A percentile compares a stretch with the other conserved stretches of the same genome.
Conservation (phyloP, 164 flowering plant genomes). For the Warburgia ugandensis region DNA sequence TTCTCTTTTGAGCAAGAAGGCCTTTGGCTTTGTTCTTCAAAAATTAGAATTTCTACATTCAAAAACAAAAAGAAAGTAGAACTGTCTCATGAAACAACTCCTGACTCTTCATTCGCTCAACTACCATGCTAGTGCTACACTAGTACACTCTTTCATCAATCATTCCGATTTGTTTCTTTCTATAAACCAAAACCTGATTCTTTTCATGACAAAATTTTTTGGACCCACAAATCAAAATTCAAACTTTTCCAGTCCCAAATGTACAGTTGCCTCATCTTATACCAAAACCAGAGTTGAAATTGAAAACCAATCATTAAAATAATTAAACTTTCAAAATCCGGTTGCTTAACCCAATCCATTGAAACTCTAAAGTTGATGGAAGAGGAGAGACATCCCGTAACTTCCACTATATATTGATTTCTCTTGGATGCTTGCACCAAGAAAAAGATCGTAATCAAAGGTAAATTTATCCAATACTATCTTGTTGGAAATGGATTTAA, state of each 20-base stretch:
- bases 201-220: background rate
- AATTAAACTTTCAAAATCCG: background rate
- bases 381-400: background rate
- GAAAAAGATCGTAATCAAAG: background rate
- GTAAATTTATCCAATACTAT: background rate
- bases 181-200: background rate
- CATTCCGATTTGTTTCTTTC: background rate
- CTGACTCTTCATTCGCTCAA: background rate
- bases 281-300: no score
- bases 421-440: conserved; percentile 4
- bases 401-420: background rate
- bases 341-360: background rate
- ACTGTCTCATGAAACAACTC: no score
- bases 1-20: no score
- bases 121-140: background rate
- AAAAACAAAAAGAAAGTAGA: no score
- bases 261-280: background rate
- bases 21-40: no score
- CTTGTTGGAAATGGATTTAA: background rate
- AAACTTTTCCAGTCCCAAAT: background rate
- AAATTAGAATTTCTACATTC: no score
- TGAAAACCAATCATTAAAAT: background rate
- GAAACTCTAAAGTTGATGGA: background rate
- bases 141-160: background rate
- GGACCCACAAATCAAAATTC: background rate